Evolutionary conservation across 2,329 filamentous ascomycete species (phyloP), one percentile per base, ranked within the genome.

Genomic region (Phialemonium atrogriseum): DNA sequence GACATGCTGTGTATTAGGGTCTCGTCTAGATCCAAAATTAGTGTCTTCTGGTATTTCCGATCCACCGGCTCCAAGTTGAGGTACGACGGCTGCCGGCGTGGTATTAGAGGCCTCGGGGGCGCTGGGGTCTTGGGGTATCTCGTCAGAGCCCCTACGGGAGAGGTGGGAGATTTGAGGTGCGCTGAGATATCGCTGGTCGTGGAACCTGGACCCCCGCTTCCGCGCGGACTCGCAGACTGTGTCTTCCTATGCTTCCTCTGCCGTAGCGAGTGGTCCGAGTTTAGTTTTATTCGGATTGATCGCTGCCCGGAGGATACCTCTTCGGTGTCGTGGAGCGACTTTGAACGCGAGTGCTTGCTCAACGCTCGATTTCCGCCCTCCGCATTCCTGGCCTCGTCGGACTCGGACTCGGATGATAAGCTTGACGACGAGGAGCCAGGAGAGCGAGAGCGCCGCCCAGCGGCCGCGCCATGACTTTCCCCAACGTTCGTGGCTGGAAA

Each of bases 1-100:
- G 89, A 88, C 72, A 96, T 87, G 58, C 87, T 95, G 67, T 98
- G 91, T 45, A 98, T 98, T 44, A 98, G 64, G 0, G 91, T 98
- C 60, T 98, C 91, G 58, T 98, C 91, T 12, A 98, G 74, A 55
- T 98, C 91, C 32, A 98, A 70, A 42, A 98, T 88, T 37, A 98
- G 62, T 1, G 91, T 98, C 67, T 98, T 98, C 50, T 91, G 82
- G 38, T 80, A 77, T 27, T 74, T 64, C 30, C 59, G 59, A 27
- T 62, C 57, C 44, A 57, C 47, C 36, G 70, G 53, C 39, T 73
- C 60, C 17, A 73, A 54, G 36, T 79, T 75, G 24, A 85, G 73
- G 53, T 94, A 95, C 1, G 88, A 95, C 13, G 88, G 86, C 49
- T 94, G 84, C 33, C 88, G 80, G 39, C 80, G 77, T 17, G 91